A percentile compares a stretch with the other conserved stretches of the same genome.
Conservation (phyloP, 2,329 filamentous ascomycete genomes). For the Fusarium temperatum region DNA sequence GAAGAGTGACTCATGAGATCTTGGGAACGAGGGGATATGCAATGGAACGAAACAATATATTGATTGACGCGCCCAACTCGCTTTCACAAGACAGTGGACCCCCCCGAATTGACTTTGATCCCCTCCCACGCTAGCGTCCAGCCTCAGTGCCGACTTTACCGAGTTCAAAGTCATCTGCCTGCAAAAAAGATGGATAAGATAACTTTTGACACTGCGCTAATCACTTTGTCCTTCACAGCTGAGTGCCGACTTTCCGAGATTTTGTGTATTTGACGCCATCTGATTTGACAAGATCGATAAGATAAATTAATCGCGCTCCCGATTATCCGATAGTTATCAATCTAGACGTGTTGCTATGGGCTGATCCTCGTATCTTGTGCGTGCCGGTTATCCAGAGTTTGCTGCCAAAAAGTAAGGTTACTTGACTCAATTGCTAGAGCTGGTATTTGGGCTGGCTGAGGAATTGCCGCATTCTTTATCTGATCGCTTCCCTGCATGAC, state of each 20-base stretch:
- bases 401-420: neutral
- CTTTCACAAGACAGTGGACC: neutral
- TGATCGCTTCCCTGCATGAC: neutral
- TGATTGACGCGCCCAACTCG: neutral
- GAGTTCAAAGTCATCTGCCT: neutral
- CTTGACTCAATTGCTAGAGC: neutral
- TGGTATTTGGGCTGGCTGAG: too few species aligned
- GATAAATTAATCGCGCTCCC: neutral
- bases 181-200: neutral
- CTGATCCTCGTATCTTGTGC: neutral
- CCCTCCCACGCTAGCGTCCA: neutral
- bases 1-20: neutral
- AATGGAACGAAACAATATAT: neutral
- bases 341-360: neutral
- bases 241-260: neutral
- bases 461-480: neutral
- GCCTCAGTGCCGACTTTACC: neutral
- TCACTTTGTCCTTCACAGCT: neutral
- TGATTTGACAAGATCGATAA: constrained; percentile 6
- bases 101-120: neutral
- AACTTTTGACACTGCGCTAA: neutral
- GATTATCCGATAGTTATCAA: neutral
- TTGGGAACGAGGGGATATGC: neutral
- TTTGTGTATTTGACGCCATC: neutral
- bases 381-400: neutral